A percentile compares a stretch with the other conserved stretches of the same genome.
These are phyloP conservation scores for Dipodascopsis tothii DNA, from an alignment of 805 yeast species.

Conservation along the genomic window DNA sequence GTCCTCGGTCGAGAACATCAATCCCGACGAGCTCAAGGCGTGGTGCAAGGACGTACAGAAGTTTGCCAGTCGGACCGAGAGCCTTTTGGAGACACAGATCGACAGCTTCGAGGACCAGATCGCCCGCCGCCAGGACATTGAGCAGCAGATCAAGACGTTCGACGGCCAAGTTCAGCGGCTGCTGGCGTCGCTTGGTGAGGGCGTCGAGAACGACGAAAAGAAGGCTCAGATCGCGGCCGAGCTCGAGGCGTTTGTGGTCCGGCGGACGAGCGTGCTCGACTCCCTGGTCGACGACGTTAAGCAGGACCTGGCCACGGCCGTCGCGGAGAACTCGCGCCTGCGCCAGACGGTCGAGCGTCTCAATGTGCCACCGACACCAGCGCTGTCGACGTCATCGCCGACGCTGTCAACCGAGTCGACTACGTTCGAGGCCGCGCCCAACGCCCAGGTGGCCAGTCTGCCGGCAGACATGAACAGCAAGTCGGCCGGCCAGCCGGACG, in stretches of 20 bases:
- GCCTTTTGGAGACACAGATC: slow-evolving; percentile 10
- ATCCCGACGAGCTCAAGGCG: not conserved
- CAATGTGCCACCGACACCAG: not conserved
- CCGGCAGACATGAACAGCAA: no score
- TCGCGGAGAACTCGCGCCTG: slow-evolving; percentile 14
- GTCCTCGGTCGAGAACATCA: not conserved
- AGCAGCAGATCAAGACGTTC: slow-evolving; percentile 10
- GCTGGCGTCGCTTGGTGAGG: not conserved
- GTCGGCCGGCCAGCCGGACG: slow-evolving; percentile 9
- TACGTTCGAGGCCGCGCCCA: not conserved
- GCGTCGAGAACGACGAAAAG: not conserved
- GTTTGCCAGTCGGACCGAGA: slow-evolving; percentile 11
- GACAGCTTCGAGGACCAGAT: slow-evolving; percentile 13
- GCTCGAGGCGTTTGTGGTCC: slow-evolving; percentile 3
- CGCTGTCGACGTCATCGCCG: not conserved
- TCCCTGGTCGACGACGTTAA: slow-evolving; percentile 7
- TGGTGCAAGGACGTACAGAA: slow-evolving; percentile 12
- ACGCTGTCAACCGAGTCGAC: slow-evolving; percentile 5
- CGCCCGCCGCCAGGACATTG: slow-evolving; percentile 18
- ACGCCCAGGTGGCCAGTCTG: not conserved
- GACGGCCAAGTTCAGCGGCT: slow-evolving; percentile 3
- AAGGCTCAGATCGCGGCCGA: not conserved
- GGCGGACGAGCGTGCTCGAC: slow-evolving; percentile 6
- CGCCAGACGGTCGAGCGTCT: slow-evolving; percentile 5
- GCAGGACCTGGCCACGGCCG: slow-evolving; percentile 11